Conservation (phyloP, 148 eudicot genomes). For the Persicaria tinctoria region DNA sequence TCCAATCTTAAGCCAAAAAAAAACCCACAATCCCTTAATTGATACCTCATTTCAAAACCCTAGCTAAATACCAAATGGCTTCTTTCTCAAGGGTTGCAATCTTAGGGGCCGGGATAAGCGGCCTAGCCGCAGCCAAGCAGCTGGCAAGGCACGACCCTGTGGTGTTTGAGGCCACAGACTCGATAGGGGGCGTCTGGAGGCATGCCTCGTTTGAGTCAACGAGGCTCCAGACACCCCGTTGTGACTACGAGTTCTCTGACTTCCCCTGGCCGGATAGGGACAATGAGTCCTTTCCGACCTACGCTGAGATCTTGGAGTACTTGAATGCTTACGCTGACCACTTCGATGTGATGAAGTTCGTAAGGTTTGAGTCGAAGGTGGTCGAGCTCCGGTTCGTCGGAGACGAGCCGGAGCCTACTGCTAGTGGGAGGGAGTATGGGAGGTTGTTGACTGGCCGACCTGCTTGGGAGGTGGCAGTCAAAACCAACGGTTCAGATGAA, state of each 20-base stretch:
- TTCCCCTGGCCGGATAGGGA: conserved; percentile 83
- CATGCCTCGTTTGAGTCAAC: conserved; percentile 67
- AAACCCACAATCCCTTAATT: too few relatives aligned
- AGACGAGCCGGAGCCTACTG: not conserved
- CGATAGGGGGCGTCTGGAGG: conserved; percentile 87
- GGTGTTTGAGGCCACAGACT: conserved; percentile 74
- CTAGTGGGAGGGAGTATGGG: not conserved
- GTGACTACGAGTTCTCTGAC: conserved; percentile 90
- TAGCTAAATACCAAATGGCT: not conserved
- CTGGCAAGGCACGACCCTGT: conserved; percentile 51
- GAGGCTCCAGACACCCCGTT: conserved; percentile 82
- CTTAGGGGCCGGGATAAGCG: conserved; percentile 90
- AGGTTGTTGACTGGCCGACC: conserved; percentile 6
- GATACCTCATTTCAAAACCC: not conserved
- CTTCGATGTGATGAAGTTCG: conserved; percentile 62
- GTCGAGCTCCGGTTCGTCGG: conserved; percentile 62
- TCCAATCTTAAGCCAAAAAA: too few relatives aligned
- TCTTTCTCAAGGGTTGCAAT: conserved; percentile 51
- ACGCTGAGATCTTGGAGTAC: conserved; percentile 58
- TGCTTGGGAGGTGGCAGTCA: conserved; percentile 10
- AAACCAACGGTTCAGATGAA: not conserved
- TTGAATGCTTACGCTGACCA: conserved; percentile 57
- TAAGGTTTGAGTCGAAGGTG: conserved; percentile 76
- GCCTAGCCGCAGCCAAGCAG: conserved; percentile 87
- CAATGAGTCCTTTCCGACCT: conserved; percentile 51